Base-by-base conservation (phyloP, 139 green algal genomes). In the Chlorella sp. region DNA sequence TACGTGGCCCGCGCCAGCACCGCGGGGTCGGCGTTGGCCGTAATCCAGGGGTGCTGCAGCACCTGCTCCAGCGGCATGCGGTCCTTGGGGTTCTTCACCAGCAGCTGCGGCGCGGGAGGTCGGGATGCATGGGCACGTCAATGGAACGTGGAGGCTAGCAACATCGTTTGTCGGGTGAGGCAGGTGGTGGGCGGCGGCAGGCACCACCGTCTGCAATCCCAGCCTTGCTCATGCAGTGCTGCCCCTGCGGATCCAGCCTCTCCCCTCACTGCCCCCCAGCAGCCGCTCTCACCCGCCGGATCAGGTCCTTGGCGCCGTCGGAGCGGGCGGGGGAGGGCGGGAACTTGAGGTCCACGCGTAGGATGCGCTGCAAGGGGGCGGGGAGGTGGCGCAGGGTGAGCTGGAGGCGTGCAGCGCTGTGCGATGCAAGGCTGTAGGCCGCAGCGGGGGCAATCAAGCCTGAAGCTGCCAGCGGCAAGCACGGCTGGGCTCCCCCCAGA, bases 271-370 rank as follows among this genome's bases (percentile, higher is more conserved):
- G 6, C 69, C 20, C 7, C 11, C 11, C 46, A 54, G 46, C 46
- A 17, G 46, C 11, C 46, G 11, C 8, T 16, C 73, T n/a, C 62
- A 96, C 93, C 90, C 90, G 90, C 51, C 72, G 69, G 70, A 98
- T 97, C 43, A 99, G 94, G 86, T 98, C 94, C 88, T 95, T 95
- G 62, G 94, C 96, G 22, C 87, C 92, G 16, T 90, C 86, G 32
- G 83, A 92, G 41, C 97, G 85, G 5, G 70, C 64, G 0, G 91
- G 88, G 11, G 82, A 41, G n/a, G 82, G 73, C 8, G 96, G 96
- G 78, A 98, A 99, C 48, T 88, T 89, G 1, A 98, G 88, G 91
- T 98, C 95, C 65, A 99, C 96, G 1, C 87, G 84, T n/a, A 97
- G 87, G 73, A 99, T 99, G 81, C 94, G 91, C 72, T 60, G 51